A percentile compares a stretch with the other conserved stretches of the same genome.
These are phyloP conservation scores for Hypsizygus marmoreus DNA, from an alignment of 768 basidiomycete genomes.

Conservation along the genomic window DNA sequence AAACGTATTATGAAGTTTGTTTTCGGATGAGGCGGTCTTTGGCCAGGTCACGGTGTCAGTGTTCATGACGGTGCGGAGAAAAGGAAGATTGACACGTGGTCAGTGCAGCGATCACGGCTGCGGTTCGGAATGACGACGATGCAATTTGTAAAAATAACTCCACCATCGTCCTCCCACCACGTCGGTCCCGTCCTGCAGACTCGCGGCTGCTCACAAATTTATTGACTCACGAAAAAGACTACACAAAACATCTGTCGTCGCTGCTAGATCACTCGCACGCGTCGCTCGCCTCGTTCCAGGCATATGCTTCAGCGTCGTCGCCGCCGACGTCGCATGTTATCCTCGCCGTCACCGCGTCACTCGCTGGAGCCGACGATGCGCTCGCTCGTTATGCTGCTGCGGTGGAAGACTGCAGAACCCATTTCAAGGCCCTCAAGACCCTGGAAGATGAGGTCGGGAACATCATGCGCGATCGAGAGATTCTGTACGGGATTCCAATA, in stretches of 20 bases:
- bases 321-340: conserved; percentile 56
- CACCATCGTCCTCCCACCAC: too few species aligned
- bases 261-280: conserved; percentile 64
- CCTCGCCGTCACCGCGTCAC: conserved; percentile 54
- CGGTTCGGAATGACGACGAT: too few species aligned
- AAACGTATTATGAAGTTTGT: too few species aligned
- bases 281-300: conserved; percentile 66
- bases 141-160: too few species aligned
- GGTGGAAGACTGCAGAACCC: conserved; percentile 67
- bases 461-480: conserved; percentile 75
- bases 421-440: conserved; percentile 58
- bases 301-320: conserved; percentile 70
- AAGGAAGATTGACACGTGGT: too few species aligned
- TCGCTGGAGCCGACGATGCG: conserved; percentile 70
- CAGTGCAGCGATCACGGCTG: too few species aligned
- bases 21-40: too few species aligned
- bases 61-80: too few species aligned
- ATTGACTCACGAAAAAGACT: conserved; percentile 70
- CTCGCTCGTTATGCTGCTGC: conserved; percentile 59
- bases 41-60: too few species aligned
- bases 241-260: conserved; percentile 57
- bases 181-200: conserved; percentile 43
- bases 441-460: conserved; percentile 75
- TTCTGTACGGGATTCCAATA: conserved; percentile 63
- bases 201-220: conserved; percentile 72